These are phyloP conservation scores for Lablab purpureus DNA, from an alignment of 306 rosid species.

Conservation along the genomic window DNA sequence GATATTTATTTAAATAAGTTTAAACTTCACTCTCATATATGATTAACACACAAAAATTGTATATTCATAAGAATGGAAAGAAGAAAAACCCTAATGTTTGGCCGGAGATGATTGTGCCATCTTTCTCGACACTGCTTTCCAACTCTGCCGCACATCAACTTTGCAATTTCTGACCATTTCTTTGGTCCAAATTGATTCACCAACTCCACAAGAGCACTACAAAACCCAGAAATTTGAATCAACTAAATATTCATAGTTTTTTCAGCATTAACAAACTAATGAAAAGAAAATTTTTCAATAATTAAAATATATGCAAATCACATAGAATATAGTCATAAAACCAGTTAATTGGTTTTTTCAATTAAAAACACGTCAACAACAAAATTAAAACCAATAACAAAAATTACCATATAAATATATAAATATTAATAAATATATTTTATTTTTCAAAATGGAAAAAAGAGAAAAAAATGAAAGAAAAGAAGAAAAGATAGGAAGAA, in stretches of 20 bases:
- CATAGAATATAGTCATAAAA: neutral
- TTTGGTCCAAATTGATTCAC: slow-evolving; percentile 54
- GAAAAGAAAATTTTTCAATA: neutral
- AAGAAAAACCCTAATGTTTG: slow-evolving; percentile 66
- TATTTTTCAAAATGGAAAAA: neutral
- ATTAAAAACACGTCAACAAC: neutral
- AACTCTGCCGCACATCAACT: slow-evolving; percentile 55
- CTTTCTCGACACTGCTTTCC: slow-evolving; percentile 88
- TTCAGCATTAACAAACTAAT: neutral
- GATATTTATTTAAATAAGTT: neutral
- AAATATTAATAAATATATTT: too few species aligned
- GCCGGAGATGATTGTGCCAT: slow-evolving; percentile 82
- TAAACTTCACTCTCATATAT: neutral
- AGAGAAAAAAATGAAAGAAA: neutral
- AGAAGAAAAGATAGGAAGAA: neutral
- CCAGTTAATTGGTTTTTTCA: neutral
- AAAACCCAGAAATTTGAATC: slow-evolving; percentile 31
- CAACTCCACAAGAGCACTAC: slow-evolving; percentile 54
- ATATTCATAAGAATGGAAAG: neutral
- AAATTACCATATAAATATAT: neutral
- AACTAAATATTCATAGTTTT: neutral
- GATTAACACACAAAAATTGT: too few species aligned
- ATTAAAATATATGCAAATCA: neutral
- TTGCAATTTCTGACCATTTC: slow-evolving; percentile 74
- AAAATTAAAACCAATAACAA: neutral